Conservation (phyloP, 1,284 basidiomycete genomes). For the Trichosporon sp. region DNA sequence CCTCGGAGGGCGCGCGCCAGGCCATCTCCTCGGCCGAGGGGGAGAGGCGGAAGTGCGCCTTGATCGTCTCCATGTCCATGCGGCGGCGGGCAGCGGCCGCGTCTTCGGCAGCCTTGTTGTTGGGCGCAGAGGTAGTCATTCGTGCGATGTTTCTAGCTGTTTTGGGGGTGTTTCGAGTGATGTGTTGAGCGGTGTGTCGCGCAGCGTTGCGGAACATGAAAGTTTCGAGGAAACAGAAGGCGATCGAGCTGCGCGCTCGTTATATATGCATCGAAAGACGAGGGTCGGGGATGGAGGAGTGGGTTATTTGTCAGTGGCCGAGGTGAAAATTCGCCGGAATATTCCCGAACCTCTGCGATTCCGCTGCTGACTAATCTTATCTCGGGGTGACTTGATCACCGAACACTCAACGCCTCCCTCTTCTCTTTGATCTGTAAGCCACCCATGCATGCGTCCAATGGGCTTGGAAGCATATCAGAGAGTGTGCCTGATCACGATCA, state of each 20-base stretch:
- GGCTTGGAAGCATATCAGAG: too few species aligned
- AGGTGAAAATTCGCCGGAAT: not conserved
- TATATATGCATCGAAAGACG: not conserved
- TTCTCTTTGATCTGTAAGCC: not conserved
- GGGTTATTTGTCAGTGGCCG: not conserved
- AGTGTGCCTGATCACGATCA: not conserved
- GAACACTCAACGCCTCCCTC: not conserved
- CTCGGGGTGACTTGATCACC: not conserved
- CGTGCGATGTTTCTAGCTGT: not conserved
- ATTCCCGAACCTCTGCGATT: not conserved
- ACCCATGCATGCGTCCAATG: not conserved
- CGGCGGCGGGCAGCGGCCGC: not conserved
- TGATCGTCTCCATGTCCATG: conserved; percentile 17
- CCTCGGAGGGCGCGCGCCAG: conserved; percentile 23
- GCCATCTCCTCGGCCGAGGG: not conserved
- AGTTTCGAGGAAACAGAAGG: not conserved
- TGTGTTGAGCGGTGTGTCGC: not conserved
- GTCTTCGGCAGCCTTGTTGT: not conserved
- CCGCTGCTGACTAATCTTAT: not conserved
- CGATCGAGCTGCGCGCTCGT: not conserved
- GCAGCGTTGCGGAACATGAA: conserved; percentile 7
- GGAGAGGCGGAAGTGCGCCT: not conserved
- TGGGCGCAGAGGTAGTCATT: conserved; percentile 5
- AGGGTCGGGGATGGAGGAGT: not conserved
- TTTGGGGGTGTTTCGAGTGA: conserved; percentile 10